A percentile compares a stretch with the other conserved stretches of the same genome.
phyloP scores from a whole-genome alignment of 2,329 filamentous ascomycete genomes.

The Curvularia eragrostidis region DNA sequence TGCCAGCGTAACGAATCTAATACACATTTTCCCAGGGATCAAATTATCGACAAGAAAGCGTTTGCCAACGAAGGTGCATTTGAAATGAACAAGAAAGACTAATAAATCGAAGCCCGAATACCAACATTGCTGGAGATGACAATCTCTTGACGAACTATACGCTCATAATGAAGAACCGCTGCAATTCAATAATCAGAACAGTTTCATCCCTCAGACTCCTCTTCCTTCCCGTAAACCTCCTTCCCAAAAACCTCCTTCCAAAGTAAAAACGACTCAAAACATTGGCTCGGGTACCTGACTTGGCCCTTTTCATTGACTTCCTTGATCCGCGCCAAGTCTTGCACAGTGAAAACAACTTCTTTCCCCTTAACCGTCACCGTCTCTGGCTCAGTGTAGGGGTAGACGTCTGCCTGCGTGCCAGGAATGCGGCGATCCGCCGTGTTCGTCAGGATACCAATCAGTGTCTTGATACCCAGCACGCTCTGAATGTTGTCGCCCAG shows the following conservation, averaged over 20 bases:
- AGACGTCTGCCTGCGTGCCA: conserved; percentile 33
- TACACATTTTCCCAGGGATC: conserved; percentile 19
- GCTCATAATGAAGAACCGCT: not conserved
- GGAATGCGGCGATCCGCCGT: conserved; percentile 45
- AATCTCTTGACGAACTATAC: too few relatives aligned
- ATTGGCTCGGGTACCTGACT: conserved; percentile 42
- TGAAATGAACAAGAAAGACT: conserved; percentile 23
- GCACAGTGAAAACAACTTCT: conserved; percentile 19
- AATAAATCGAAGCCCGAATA: not conserved
- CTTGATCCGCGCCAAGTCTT: conserved; percentile 26
- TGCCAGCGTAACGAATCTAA: conserved; percentile 8
- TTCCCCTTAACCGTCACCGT: conserved; percentile 14
- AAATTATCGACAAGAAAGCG: conserved; percentile 29
- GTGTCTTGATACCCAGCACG: conserved; percentile 36
- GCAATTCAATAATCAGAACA: too few relatives aligned
- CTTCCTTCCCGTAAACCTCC: too few relatives aligned
- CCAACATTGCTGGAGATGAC: not conserved
- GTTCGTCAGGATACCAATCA: conserved; percentile 39
- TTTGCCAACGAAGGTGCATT: conserved; percentile 36
- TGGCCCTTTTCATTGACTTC: conserved; percentile 26
- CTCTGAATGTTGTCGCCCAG: conserved; percentile 40
- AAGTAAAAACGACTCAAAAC: conserved; percentile 35
- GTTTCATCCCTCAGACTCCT: not conserved
- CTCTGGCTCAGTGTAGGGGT: conserved; percentile 30
- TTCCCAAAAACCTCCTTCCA: conserved; percentile 40